Evolutionary conservation across 805 yeast genomes (phyloP).

Genomic region (Myxozyma lipomycoides): DNA sequence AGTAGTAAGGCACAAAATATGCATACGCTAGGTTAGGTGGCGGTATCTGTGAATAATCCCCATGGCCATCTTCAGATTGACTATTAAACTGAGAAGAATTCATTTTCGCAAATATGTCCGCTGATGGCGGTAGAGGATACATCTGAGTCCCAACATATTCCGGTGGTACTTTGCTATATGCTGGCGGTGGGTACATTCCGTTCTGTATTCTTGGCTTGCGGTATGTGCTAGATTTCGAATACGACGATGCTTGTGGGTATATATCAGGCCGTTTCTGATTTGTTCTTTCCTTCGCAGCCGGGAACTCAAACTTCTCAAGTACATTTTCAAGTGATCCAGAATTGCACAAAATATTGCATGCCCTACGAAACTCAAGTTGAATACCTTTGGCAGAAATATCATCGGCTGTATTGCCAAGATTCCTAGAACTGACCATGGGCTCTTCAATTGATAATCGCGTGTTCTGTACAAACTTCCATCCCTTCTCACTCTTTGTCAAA

Average conservation of each 20-base stretch:
- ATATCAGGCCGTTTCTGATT: background rate
- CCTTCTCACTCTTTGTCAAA: conserved; percentile 28
- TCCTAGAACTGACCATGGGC: conserved; percentile 29
- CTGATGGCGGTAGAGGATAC: conserved; percentile 1
- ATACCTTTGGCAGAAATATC: conserved; percentile 32
- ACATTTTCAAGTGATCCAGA: conserved; percentile 10
- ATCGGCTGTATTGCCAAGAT: conserved; percentile 33
- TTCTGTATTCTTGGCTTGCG: too few relatives aligned
- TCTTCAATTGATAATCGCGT: conserved; percentile 32
- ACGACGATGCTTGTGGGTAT: background rate
- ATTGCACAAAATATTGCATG: conserved; percentile 19
- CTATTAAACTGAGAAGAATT: background rate
- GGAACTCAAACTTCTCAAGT: conserved; percentile 19
- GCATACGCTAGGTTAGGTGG: background rate
- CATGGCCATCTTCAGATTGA: background rate
- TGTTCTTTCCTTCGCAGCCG: conserved; percentile 1
- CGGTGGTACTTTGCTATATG: conserved; percentile 7
- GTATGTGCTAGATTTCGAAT: background rate
- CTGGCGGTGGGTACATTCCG: conserved; percentile 17
- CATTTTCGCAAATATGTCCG: background rate
- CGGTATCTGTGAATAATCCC: background rate
- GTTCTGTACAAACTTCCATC: conserved; percentile 30
- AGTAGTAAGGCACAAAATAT: background rate
- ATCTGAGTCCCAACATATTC: conserved; percentile 11
- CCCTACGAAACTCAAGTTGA: conserved; percentile 30